Percentiles rank a stretch among this genome's conserved stretches.
phyloP scores from a whole-genome alignment of 179 eudicot species.

The Amaranthus tricolor region DNA sequence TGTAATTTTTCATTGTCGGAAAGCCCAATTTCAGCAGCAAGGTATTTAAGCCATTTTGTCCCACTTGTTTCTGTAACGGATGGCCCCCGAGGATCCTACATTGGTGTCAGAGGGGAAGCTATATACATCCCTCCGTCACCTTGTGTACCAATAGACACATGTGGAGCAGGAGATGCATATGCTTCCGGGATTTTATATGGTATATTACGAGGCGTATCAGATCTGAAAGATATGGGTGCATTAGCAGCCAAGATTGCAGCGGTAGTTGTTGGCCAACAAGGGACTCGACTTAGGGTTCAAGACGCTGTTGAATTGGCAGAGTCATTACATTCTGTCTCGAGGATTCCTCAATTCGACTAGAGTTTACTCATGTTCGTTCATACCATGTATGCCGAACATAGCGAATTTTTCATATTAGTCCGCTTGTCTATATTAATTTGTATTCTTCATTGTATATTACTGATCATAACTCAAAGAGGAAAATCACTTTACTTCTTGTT shows the following conservation, averaged over 20 bases:
- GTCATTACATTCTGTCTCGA: conserved; percentile 47
- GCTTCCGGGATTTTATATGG: conserved; percentile 86
- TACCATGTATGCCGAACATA: no score
- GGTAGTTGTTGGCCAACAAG: conserved; percentile 93
- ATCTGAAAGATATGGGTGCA: conserved; percentile 69
- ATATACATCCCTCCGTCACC: conserved; percentile 85
- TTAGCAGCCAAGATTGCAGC: conserved; percentile 88
- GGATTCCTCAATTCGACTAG: conserved; percentile 41
- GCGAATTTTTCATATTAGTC: neutral
- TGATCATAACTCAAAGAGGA: conserved; percentile 4
- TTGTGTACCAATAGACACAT: conserved; percentile 82
- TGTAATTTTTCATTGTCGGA: conserved; percentile 74
- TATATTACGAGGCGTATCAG: conserved; percentile 65
- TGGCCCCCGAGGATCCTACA: conserved; percentile 82
- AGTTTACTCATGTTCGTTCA: neutral
- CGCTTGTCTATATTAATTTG: conserved; percentile 14
- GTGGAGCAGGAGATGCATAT: conserved; percentile 98
- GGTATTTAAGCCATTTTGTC: conserved; percentile 89
- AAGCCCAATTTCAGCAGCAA: conserved; percentile 65
- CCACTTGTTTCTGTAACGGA: conserved; percentile 93
- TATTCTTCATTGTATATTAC: conserved; percentile 11
- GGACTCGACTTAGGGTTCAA: conserved; percentile 83
- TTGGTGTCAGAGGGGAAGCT: conserved; percentile 90
- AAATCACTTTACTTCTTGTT: no score
- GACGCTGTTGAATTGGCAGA: conserved; percentile 75